These are phyloP conservation scores for Lathyrus sativus DNA, from an alignment of 306 rosid species.

Conservation along the genomic window DNA sequence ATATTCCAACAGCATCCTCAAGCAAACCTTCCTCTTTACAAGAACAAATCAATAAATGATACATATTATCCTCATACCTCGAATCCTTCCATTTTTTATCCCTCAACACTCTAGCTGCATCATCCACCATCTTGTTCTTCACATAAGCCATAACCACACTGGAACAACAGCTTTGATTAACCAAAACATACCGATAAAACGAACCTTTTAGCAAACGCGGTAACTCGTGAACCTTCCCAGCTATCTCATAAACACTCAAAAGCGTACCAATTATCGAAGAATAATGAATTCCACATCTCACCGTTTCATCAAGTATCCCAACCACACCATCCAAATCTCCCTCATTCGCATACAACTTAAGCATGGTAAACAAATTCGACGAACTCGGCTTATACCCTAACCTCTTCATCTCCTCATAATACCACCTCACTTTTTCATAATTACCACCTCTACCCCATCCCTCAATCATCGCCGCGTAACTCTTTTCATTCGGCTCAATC, in stretches of 20 bases:
- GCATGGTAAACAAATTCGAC: conserved; percentile 73
- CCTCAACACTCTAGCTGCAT: conserved; percentile 62
- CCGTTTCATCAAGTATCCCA: conserved; percentile 70
- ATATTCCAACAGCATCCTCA: conserved; percentile 73
- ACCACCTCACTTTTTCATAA: conserved; percentile 56
- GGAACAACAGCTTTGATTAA: conserved; percentile 83
- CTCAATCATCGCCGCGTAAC: conserved; percentile 90
- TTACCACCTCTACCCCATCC: conserved; percentile 91
- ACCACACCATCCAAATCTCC: conserved; percentile 69
- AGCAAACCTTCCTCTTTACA: conserved; percentile 73
- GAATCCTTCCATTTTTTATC: conserved; percentile 75
- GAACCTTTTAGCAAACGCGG: conserved; percentile 64
- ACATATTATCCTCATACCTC: conserved; percentile 69
- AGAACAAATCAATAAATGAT: conserved; percentile 85
- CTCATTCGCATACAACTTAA: conserved; percentile 71
- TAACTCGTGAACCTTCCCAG: conserved; percentile 63
- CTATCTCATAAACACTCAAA: conserved; percentile 73
- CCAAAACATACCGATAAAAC: conserved; percentile 61
- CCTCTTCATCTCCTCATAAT: conserved; percentile 59
- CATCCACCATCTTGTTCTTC: conserved; percentile 70
- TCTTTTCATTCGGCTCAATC: conserved; percentile 78
- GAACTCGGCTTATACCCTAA: conserved; percentile 70
- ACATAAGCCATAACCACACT: conserved; percentile 82
- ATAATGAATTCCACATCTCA: conserved; percentile 67
- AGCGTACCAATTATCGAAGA: conserved; percentile 66